These are phyloP conservation scores for Juncus effusus DNA, from an alignment of 176 grass and related monocot genomes.

Conservation along the genomic window DNA sequence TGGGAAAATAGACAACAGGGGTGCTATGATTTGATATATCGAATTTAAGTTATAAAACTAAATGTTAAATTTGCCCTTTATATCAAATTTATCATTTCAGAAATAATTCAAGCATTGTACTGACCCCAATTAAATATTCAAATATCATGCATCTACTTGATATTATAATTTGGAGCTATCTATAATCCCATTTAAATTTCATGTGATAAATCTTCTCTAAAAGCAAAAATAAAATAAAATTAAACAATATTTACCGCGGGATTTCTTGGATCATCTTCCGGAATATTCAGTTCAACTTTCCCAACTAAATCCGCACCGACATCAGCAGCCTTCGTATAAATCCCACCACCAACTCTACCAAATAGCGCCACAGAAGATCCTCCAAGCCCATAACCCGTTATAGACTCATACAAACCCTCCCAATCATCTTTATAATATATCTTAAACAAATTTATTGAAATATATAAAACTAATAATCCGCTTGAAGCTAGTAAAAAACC, in stretches of 20 bases:
- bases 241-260: slow-evolving; percentile 42
- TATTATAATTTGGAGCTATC: no score
- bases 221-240: background rate
- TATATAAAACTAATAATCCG: slow-evolving; percentile 60
- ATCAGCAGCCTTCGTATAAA: slow-evolving; percentile 80
- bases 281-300: slow-evolving; percentile 69
- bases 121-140: no score
- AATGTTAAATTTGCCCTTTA: no score
- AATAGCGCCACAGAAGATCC: slow-evolving; percentile 74
- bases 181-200: no score
- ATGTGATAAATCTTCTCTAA: background rate
- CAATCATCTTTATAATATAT: slow-evolving; percentile 68
- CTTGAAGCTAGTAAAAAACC: slow-evolving; percentile 62
- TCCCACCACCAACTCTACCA: slow-evolving; percentile 69
- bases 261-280: slow-evolving; percentile 81
- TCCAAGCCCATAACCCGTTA: slow-evolving; percentile 63
- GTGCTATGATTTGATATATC: no score
- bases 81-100: no score
- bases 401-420: slow-evolving; percentile 53
- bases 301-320: slow-evolving; percentile 82
- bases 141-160: no score
- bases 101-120: no score
- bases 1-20: no score
- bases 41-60: no score
- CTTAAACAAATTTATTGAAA: slow-evolving; percentile 50